Conservation (phyloP, 192 early-diverging fungal species). For the Podila clonocystis region DNA sequence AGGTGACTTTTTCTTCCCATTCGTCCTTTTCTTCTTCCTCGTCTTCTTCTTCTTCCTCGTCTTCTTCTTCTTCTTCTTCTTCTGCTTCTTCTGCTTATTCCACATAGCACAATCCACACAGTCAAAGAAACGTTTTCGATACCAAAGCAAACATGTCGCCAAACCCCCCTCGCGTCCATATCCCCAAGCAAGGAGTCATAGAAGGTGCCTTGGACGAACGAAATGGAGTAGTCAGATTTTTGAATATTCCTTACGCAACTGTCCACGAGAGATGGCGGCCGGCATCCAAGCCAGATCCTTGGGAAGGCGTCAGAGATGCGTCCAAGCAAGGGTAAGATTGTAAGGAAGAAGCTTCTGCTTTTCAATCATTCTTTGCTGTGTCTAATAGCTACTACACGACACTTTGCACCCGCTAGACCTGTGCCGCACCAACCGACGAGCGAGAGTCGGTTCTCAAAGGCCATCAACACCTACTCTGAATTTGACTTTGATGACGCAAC, state of each 20-base stretch:
- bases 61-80: too few relatives aligned
- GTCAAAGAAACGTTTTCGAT: too few relatives aligned
- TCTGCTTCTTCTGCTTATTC: too few relatives aligned
- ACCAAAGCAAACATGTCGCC: not conserved
- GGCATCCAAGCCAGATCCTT: constrained; percentile 18
- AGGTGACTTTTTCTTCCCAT: too few relatives aligned
- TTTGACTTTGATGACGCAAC: constrained; percentile 2
- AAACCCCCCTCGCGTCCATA: not conserved
- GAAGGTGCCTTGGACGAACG: not conserved
- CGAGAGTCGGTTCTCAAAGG: not conserved
- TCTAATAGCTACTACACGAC: not conserved
- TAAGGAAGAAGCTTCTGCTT: not conserved
- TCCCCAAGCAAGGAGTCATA: constrained; percentile 2
- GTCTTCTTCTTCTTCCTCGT: too few relatives aligned
- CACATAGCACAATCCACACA: too few relatives aligned
- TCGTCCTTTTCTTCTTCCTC: too few relatives aligned
- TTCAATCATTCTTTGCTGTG: not conserved
- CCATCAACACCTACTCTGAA: not conserved
- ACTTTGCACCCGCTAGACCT: not conserved
- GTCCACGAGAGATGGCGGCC: constrained; percentile 32
- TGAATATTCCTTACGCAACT: constrained; percentile 23
- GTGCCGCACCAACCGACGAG: constrained; percentile 11
- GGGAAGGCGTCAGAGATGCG: constrained; percentile 21
- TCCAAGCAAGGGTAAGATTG: constrained; percentile 22
- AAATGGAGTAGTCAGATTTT: constrained; percentile 15